phyloP scores from a whole-genome alignment of 495 filamentous ascomycete genomes.

The Lasiosphaeria hispida region DNA sequence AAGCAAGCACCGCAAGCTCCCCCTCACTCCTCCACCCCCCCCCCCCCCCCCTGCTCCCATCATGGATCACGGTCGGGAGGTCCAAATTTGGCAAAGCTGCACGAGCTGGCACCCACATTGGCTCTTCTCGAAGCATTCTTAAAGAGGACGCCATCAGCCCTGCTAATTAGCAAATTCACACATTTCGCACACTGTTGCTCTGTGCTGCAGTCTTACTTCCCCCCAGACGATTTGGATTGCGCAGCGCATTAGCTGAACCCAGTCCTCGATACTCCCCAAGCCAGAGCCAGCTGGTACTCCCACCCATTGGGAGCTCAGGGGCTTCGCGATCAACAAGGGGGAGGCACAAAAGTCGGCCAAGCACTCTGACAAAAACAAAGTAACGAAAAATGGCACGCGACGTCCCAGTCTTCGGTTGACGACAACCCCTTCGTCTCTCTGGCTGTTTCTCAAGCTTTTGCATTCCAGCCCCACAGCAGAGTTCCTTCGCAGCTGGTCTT shows the following conservation, averaged over 20 bases:
- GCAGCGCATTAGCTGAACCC: too few species aligned
- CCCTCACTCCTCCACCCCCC: too few species aligned
- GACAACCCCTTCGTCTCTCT: not conserved
- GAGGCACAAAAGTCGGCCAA: too few species aligned
- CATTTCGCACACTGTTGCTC: too few species aligned
- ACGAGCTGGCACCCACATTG: conserved; percentile 9
- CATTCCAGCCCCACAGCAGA: not conserved
- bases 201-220: not conserved
- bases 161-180: conserved; percentile 2
- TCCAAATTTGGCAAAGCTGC: conserved; percentile 5
- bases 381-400: not conserved
- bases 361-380: too few species aligned
- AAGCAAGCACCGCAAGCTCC: not conserved
- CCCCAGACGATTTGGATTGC: too few species aligned
- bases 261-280: too few species aligned
- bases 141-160: conserved; percentile 25
- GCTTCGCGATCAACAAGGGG: too few species aligned
- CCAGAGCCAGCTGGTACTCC: not conserved
- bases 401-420: conserved; percentile 1
- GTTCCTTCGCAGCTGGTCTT: too few species aligned
- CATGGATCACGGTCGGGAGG: conserved; percentile 11
- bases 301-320: too few species aligned
- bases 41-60: not conserved
- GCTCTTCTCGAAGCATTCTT: conserved; percentile 29
- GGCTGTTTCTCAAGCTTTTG: not conserved